Percentiles rank a stretch among this genome's conserved stretches.
Conservation (phyloP, 805 yeast species). For the Cyberlindnera euphorbiiphila region DNA sequence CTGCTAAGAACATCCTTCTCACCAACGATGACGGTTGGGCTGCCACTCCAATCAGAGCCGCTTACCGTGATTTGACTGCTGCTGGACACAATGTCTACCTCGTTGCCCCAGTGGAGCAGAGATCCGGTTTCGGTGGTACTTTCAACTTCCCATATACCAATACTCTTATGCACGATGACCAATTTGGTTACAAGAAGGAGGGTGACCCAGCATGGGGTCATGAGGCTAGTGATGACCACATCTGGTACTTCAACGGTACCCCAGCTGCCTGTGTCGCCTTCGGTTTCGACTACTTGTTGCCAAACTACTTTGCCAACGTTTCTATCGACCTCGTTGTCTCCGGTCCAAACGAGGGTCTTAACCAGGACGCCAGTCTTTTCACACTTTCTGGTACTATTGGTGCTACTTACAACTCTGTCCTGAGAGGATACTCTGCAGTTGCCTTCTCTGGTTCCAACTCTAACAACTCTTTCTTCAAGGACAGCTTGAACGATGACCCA, state of each 20-base stretch:
- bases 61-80: slow-evolving; percentile 42
- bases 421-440: slow-evolving; percentile 46
- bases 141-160: slow-evolving; percentile 39
- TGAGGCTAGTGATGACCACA: slow-evolving; percentile 37
- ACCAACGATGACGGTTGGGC: slow-evolving; percentile 60
- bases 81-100: slow-evolving; percentile 49
- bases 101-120: slow-evolving; percentile 49
- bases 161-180: slow-evolving; percentile 41
- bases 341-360: slow-evolving; percentile 53
- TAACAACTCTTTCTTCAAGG: slow-evolving; percentile 43
- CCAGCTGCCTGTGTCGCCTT: slow-evolving; percentile 51
- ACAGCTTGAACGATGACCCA: slow-evolving; percentile 40
- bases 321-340: slow-evolving; percentile 46
- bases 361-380: slow-evolving; percentile 39
- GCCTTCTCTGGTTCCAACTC: slow-evolving; percentile 49
- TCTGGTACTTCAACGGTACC: slow-evolving; percentile 55
- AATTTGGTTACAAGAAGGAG: slow-evolving; percentile 41
- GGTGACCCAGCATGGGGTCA: slow-evolving; percentile 58
- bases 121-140: slow-evolving; percentile 55
- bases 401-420: slow-evolving; percentile 43
- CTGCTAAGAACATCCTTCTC: slow-evolving; percentile 41
- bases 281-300: slow-evolving; percentile 44
- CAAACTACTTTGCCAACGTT: slow-evolving; percentile 40
- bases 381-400: slow-evolving; percentile 51
- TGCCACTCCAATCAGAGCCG: slow-evolving; percentile 52